phyloP scores from a whole-genome alignment of 2,329 filamentous ascomycete species.

The Colletotrichum shisoi region DNA sequence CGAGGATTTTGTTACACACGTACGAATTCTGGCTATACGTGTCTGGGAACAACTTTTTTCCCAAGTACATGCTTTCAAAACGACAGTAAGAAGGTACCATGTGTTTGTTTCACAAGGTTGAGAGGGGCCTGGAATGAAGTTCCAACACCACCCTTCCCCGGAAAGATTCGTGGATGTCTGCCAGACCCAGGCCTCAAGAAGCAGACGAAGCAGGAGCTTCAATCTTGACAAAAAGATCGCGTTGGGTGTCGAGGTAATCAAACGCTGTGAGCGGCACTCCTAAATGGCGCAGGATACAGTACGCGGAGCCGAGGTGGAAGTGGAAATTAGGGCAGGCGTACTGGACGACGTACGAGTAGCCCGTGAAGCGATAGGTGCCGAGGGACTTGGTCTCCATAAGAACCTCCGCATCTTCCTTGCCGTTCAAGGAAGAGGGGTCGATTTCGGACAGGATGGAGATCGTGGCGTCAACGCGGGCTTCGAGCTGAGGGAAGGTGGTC shows the following conservation, averaged over 20 bases:
- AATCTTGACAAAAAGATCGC: conserved; percentile 24
- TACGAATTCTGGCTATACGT: no score
- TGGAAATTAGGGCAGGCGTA: conserved; percentile 65
- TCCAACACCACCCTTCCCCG: no score
- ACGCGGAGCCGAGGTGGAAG: conserved; percentile 66
- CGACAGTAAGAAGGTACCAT: no score
- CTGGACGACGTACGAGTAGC: conserved; percentile 52
- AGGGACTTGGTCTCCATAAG: conserved; percentile 42
- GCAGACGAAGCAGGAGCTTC: neutral
- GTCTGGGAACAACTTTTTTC: no score
- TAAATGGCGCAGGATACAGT: conserved; percentile 63
- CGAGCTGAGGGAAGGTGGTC: conserved; percentile 31
- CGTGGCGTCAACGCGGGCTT: conserved; percentile 39
- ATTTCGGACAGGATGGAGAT: conserved; percentile 46
- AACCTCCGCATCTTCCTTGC: conserved; percentile 42
- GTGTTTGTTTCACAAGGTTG: no score
- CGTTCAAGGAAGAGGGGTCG: conserved; percentile 38
- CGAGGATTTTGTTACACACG: no score
- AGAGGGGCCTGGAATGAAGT: no score
- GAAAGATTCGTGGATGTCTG: no score
- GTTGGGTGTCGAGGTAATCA: conserved; percentile 55
- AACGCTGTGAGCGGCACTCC: conserved; percentile 66
- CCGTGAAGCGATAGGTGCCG: conserved; percentile 46
- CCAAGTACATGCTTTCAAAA: no score
- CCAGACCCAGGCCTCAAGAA: neutral